These are phyloP conservation scores for Tricholoma hemisulphureum DNA, from an alignment of 768 basidiomycete species.

Conservation along the genomic window DNA sequence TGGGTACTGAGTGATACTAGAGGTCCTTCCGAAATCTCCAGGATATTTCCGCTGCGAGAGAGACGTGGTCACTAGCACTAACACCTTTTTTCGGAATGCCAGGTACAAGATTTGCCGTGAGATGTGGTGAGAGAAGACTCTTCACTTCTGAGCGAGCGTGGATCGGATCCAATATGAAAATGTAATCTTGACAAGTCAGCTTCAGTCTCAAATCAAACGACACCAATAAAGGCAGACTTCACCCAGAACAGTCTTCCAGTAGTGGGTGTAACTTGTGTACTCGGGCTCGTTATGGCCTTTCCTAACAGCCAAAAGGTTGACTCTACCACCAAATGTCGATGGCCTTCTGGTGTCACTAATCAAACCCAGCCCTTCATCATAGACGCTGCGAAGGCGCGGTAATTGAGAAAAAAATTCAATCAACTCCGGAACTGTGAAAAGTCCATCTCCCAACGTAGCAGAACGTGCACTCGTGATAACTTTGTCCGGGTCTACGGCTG, in stretches of 20 bases:
- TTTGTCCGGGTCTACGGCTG: constrained; percentile 61
- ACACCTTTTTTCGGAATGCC: constrained; percentile 81
- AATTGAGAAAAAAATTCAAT: constrained; percentile 40
- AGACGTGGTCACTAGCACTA: constrained; percentile 86
- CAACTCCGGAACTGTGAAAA: constrained; percentile 63
- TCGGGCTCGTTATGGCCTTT: constrained; percentile 70
- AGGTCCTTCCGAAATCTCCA: constrained; percentile 27
- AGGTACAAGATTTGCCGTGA: constrained; percentile 52
- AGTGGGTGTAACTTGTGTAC: constrained; percentile 88
- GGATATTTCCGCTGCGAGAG: constrained; percentile 64
- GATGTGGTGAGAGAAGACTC: constrained; percentile 63
- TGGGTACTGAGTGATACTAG: constrained; percentile 8
- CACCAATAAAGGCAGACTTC: constrained; percentile 12
- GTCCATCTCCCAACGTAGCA: constrained; percentile 60
- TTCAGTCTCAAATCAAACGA: not conserved
- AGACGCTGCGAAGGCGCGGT: constrained; percentile 58
- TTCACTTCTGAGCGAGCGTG: constrained; percentile 35
- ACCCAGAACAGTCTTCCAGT: constrained; percentile 84
- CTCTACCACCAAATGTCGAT: constrained; percentile 53
- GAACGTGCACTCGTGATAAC: constrained; percentile 73
- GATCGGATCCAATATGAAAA: constrained; percentile 66
- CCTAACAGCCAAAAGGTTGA: constrained; percentile 35
- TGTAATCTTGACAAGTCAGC: constrained; percentile 68
- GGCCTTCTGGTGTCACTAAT: constrained; percentile 1
- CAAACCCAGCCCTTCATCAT: constrained; percentile 52